These are phyloP conservation scores for Aspergillus kassunensis DNA, from an alignment of 495 filamentous ascomycete species.

Conservation along the genomic window DNA sequence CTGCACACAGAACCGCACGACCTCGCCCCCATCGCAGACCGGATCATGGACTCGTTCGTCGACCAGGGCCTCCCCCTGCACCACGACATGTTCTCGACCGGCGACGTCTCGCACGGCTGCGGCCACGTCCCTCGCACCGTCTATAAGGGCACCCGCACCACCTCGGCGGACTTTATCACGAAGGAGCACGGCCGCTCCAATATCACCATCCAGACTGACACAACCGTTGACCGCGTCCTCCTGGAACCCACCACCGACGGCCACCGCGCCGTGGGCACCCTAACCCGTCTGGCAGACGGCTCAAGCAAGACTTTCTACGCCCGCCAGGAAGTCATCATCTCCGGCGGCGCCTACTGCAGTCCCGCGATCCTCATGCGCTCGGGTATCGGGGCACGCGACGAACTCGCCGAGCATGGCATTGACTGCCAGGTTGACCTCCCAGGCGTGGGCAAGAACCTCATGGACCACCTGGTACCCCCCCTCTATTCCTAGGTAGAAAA, in stretches of 20 bases:
- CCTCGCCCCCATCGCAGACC: conserved; percentile 46
- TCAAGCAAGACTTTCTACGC: conserved; percentile 27
- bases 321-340: conserved; percentile 48
- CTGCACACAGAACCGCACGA: conserved; percentile 47
- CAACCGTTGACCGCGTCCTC: conserved; percentile 34
- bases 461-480: conserved; percentile 44
- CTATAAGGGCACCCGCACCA: conserved; percentile 46
- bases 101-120: conserved; percentile 46
- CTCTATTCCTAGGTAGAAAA: no score
- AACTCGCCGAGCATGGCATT: conserved; percentile 46
- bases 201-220: conserved; percentile 35
- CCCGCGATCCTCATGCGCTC: conserved; percentile 54
- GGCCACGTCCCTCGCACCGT: conserved; percentile 50
- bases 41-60: conserved; percentile 44
- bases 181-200: conserved; percentile 34
- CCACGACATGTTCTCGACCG: conserved; percentile 49
- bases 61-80: conserved; percentile 42
- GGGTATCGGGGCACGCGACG: conserved; percentile 49
- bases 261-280: conserved; percentile 26
- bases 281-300: conserved; percentile 23
- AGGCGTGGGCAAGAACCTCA: conserved; percentile 53
- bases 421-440: conserved; percentile 44
- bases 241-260: conserved; percentile 17
- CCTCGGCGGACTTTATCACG: conserved; percentile 44
- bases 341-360: conserved; percentile 53